These are phyloP conservation scores for Globisporangium takayamanum DNA, from an alignment of 352 stramenopile species.

Conservation along the genomic window DNA sequence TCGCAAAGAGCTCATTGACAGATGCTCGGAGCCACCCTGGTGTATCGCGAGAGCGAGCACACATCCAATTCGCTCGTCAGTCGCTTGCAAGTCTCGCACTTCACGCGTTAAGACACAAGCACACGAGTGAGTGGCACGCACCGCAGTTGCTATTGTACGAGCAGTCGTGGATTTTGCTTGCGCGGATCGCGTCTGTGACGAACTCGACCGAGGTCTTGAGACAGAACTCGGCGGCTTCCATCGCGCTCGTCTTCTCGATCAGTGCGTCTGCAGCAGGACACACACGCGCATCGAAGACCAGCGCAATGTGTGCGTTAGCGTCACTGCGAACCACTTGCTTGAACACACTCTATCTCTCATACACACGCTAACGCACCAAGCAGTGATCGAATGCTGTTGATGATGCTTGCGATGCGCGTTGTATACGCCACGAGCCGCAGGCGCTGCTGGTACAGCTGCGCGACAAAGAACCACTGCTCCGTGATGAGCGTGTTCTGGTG, in stretches of 20 bases:
- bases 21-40: conserved; percentile 38
- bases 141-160: conserved; percentile 49
- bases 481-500: conserved; percentile 39
- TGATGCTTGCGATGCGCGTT: conserved; percentile 20
- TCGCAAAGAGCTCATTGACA: conserved; percentile 36
- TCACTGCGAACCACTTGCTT: neutral
- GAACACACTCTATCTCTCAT: too few species aligned
- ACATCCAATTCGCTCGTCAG: neutral
- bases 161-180: conserved; percentile 54
- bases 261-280: conserved; percentile 20
- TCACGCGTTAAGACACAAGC: neutral
- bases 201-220: conserved; percentile 56
- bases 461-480: conserved; percentile 37
- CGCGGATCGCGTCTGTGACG: conserved; percentile 41
- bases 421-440: conserved; percentile 33
- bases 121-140: conserved; percentile 14
- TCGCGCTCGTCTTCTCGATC: conserved; percentile 27
- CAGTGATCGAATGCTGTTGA: conserved; percentile 26
- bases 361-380: conserved; percentile 16
- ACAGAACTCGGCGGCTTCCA: conserved; percentile 52
- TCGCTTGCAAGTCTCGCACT: neutral
- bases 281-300: neutral
- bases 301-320: neutral
- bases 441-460: conserved; percentile 39
- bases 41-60: neutral